phyloP scores from a whole-genome alignment of 2,329 filamentous ascomycete genomes.

The Penicillium fuscoglaucum region DNA sequence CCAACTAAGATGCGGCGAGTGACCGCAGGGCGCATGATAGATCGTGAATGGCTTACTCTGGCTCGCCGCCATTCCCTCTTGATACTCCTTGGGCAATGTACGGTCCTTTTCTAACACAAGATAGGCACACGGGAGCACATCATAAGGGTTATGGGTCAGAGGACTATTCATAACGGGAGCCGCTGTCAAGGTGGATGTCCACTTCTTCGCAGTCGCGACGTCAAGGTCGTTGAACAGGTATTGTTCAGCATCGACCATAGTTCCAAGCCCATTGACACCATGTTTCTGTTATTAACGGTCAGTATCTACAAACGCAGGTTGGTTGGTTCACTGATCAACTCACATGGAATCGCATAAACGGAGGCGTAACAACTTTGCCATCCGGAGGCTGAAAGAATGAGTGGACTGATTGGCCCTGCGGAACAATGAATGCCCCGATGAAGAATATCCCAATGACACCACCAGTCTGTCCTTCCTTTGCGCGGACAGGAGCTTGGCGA shows the following conservation, averaged over 20 bases:
- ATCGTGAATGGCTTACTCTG: slow-evolving; percentile 28
- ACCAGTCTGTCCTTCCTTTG: slow-evolving; percentile 17
- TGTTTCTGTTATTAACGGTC: slow-evolving; percentile 12
- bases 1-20: slow-evolving; percentile 38
- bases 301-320: not conserved
- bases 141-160: slow-evolving; percentile 36
- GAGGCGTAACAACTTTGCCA: slow-evolving; percentile 20
- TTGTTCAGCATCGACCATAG: slow-evolving; percentile 24
- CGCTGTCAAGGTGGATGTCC: slow-evolving; percentile 28
- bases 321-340: not conserved
- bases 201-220: slow-evolving; percentile 23
- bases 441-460: slow-evolving; percentile 34
- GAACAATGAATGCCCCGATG: slow-evolving; percentile 33
- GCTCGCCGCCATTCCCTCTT: slow-evolving; percentile 33
- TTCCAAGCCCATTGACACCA: slow-evolving; percentile 24
- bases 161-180: slow-evolving; percentile 27
- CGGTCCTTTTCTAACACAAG: slow-evolving; percentile 32
- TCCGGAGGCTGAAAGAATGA: slow-evolving; percentile 35
- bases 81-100: slow-evolving; percentile 33
- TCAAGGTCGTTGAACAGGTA: slow-evolving; percentile 35
- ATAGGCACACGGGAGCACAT: slow-evolving; percentile 36
- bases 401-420: slow-evolving; percentile 32
- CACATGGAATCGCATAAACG: slow-evolving; percentile 33
- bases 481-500: slow-evolving; percentile 26
- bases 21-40: slow-evolving; percentile 29